Percentiles rank a stretch among this genome's conserved stretches.
Evolutionary conservation across 352 stramenopile species (phyloP).

Genomic region (Pythium aphanidermatum): DNA sequence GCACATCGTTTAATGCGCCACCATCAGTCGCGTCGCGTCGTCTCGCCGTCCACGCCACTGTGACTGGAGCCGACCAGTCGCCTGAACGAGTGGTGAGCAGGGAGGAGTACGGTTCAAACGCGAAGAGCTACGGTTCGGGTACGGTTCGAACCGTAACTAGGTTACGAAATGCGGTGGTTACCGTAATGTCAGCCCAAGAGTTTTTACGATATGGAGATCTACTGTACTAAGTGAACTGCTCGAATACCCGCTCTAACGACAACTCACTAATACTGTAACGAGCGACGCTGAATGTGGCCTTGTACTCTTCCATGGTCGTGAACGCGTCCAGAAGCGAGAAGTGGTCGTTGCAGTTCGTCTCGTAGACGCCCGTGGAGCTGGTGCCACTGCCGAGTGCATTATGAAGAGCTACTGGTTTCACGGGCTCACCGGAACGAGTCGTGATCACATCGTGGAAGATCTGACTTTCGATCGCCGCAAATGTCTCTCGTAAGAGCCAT

Average conservation of each 20-base stretch:
- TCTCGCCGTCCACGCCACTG: not conserved
- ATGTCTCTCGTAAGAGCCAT: conserved; percentile 69
- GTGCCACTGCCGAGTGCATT: conserved; percentile 42
- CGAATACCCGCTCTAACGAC: conserved; percentile 91
- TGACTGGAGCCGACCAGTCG: conserved; percentile 10
- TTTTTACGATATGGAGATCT: conserved; percentile 1
- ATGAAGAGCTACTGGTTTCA: conserved; percentile 41
- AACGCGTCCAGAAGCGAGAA: conserved; percentile 82
- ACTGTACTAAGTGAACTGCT: conserved; percentile 76
- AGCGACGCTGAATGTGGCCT: conserved; percentile 61
- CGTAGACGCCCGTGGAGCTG: conserved; percentile 55
- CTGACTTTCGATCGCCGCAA: conserved; percentile 44
- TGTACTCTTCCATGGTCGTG: conserved; percentile 65
- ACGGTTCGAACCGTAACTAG: conserved; percentile 4
- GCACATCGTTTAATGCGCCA: conserved; percentile 12
- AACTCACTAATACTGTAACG: conserved; percentile 91
- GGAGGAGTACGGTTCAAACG: not conserved
- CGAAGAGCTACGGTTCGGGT: conserved; percentile 9
- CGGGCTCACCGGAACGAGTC: conserved; percentile 30
- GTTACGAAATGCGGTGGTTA: not conserved
- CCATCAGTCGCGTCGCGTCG: not conserved
- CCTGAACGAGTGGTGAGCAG: conserved; percentile 21
- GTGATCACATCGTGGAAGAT: conserved; percentile 47
- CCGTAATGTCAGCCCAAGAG: conserved; percentile 17
- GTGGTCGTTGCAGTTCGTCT: conserved; percentile 54